A percentile compares a stretch with the other conserved stretches of the same genome.
These are phyloP conservation scores for Lodderomyces pseudojiufengensis DNA, from an alignment of 1,139 yeast species.

Conservation along the genomic window DNA sequence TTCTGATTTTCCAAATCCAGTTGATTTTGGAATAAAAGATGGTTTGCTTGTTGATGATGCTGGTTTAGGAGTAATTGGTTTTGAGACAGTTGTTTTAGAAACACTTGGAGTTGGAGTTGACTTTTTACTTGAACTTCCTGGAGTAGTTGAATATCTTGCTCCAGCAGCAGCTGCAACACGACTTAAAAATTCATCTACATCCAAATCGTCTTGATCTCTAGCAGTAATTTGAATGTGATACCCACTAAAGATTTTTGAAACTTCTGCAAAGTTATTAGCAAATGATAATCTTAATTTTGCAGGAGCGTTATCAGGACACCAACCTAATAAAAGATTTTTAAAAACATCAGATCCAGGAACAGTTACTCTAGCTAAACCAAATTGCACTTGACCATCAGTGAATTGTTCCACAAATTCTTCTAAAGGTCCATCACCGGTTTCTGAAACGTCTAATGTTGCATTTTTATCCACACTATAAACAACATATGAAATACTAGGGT, in stretches of 20 bases:
- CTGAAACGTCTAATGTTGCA: conserved; percentile 55
- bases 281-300: conserved; percentile 69
- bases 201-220: conserved; percentile 87
- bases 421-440: conserved; percentile 61
- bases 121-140: conserved; percentile 15
- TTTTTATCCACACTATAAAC: conserved; percentile 60
- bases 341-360: conserved; percentile 88
- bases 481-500: conserved; percentile 52
- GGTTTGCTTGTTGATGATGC: conserved; percentile 19
- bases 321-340: conserved; percentile 81
- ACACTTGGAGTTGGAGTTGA: conserved; percentile 7
- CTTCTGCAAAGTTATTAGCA: conserved; percentile 72
- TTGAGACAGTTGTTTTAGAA: conserved; percentile 18
- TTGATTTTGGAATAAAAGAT: conserved; percentile 34
- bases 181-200: conserved; percentile 67
- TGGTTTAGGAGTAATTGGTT: conserved; percentile 21
- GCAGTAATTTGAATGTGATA: conserved; percentile 97
- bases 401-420: conserved; percentile 77
- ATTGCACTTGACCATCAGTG: conserved; percentile 86
- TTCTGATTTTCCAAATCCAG: conserved; percentile 20
- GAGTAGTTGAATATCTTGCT: conserved; percentile 73
- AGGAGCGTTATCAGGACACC: conserved; percentile 91
- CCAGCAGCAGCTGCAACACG: conserved; percentile 92
- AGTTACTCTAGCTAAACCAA: conserved; percentile 81
- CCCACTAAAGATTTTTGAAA: conserved; percentile 65